Base-by-base conservation (phyloP, 768 basidiomycete genomes). In the Psilocybe azurescens region DNA sequence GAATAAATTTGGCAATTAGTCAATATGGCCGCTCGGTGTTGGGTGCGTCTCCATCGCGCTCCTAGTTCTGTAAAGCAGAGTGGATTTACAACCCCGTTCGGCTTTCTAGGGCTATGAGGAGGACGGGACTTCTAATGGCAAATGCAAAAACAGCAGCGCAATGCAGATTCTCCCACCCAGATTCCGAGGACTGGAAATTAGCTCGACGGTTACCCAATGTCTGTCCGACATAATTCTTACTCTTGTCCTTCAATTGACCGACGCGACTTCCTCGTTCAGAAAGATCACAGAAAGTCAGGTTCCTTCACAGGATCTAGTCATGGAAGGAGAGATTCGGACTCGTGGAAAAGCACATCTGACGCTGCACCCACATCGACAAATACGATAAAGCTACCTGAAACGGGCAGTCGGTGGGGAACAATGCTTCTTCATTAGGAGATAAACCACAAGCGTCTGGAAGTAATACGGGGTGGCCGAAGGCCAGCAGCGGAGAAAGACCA, bases 111-210 rank as follows among this genome's bases (percentile, higher is more conserved):
- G 68, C 51, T 74, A 63, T 38, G 60, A 69, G 24, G 60, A 67
- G n/a, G 62, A 69, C 39, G 73, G 72, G 8, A 59, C 30, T 4
- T 60, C 63, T 6, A 67, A 60, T 3, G 57, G 53, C 5, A 67
- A 64, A n/a, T 74, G 73, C 53, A 20, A 30, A 50, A 53, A 28
- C 38, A 61, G 52, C 46, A 30, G 20, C 41, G 6, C 14, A 47
- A 47, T 75, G 74, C 41, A 20, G 29, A 32, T 75, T 68, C 39
- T 48, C 71, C 3, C 74, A 75, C 59, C 74, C 74, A 4, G 59
- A 58, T 16, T 58, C 73, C 16, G 59, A 67, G 16, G 41, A 18
- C 38, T 75, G 74, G 74, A 52, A 32, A 2, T 29, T 18, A 46
- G 70, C 70, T 6, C 14, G n/a, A 30, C 53, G 53, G 33, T 11